These are phyloP conservation scores for Penicillium lividum DNA, from an alignment of 495 filamentous ascomycete genomes.

Conservation along the genomic window DNA sequence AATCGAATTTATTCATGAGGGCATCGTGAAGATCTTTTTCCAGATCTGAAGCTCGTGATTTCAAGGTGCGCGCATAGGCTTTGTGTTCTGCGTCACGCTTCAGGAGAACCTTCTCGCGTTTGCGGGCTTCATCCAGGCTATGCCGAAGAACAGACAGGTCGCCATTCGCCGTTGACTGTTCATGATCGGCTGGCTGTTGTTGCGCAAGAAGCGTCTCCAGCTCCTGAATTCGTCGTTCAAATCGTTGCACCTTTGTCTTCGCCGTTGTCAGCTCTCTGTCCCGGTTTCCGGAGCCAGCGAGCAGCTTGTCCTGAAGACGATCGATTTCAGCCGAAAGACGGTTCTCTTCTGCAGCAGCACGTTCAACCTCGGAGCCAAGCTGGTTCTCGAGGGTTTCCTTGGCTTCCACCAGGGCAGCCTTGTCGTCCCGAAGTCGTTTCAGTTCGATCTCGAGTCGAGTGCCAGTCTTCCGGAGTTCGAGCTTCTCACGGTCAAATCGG, in stretches of 20 bases:
- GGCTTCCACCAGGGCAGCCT: slow-evolving; percentile 48
- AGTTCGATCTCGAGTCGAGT: slow-evolving; percentile 61
- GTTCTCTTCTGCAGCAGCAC: slow-evolving; percentile 56
- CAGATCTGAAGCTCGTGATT: slow-evolving; percentile 55
- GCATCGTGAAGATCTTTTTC: slow-evolving; percentile 58
- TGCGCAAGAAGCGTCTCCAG: slow-evolving; percentile 55
- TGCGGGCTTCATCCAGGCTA: slow-evolving; percentile 61
- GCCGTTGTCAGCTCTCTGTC: slow-evolving; percentile 52
- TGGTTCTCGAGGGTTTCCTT: slow-evolving; percentile 57
- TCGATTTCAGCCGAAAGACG: slow-evolving; percentile 59
- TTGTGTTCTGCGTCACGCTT: slow-evolving; percentile 65
- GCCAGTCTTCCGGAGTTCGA: slow-evolving; percentile 60
- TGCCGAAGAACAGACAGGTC: slow-evolving; percentile 61
- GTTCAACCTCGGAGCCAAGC: slow-evolving; percentile 55
- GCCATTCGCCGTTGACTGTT: slow-evolving; percentile 46
- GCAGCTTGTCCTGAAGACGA: slow-evolving; percentile 52
- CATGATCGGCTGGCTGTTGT: slow-evolving; percentile 33
- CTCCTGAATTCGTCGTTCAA: slow-evolving; percentile 59
- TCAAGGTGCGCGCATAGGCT: slow-evolving; percentile 51
- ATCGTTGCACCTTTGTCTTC: slow-evolving; percentile 57
- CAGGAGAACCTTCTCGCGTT: slow-evolving; percentile 61
- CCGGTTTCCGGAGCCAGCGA: slow-evolving; percentile 42
- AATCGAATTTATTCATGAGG: slow-evolving; percentile 49
- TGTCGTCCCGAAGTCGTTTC: slow-evolving; percentile 59
- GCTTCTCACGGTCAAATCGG: slow-evolving; percentile 61